phyloP scores from a whole-genome alignment of 345 rosid genomes.

The Gossypium thurberi region DNA sequence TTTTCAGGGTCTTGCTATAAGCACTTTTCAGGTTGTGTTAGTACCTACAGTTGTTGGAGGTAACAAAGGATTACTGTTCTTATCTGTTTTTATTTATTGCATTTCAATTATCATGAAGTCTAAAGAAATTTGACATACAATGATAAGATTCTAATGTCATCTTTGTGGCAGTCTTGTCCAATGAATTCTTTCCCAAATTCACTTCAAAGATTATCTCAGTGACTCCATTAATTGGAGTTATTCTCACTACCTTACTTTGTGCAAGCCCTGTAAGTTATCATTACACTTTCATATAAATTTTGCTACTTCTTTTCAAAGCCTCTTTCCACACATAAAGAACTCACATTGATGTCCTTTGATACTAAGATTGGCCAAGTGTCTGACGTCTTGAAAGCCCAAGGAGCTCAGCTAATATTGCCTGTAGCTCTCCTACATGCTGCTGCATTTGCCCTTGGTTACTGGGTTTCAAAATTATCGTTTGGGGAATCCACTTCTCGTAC shows the following conservation, averaged over 20 bases:
- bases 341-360: conserved; percentile 11
- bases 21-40: conserved; percentile 96
- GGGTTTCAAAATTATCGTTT: conserved; percentile 69
- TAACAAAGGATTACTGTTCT: conserved; percentile 14
- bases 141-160: conserved; percentile 11
- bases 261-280: conserved; percentile 84
- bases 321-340: conserved; percentile 1
- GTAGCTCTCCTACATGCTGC: conserved; percentile 76
- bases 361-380: conserved; percentile 89
- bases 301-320: not conserved
- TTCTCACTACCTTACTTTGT: conserved; percentile 87
- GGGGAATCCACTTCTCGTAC: conserved; percentile 98
- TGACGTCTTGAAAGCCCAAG: conserved; percentile 83
- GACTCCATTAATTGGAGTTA: conserved; percentile 89
- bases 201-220: conserved; percentile 70
- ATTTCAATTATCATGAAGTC: not conserved
- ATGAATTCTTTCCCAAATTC: conserved; percentile 89
- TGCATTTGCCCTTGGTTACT: conserved; percentile 85
- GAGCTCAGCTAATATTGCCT: conserved; percentile 75
- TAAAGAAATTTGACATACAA: not conserved
- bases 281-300: not conserved
- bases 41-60: conserved; percentile 87
- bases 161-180: conserved; percentile 59
- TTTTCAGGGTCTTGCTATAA: conserved; percentile 80
- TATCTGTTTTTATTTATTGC: not conserved